Conservation (phyloP, 2,329 filamentous ascomycete genomes). For the Alternaria infectoria region DNA sequence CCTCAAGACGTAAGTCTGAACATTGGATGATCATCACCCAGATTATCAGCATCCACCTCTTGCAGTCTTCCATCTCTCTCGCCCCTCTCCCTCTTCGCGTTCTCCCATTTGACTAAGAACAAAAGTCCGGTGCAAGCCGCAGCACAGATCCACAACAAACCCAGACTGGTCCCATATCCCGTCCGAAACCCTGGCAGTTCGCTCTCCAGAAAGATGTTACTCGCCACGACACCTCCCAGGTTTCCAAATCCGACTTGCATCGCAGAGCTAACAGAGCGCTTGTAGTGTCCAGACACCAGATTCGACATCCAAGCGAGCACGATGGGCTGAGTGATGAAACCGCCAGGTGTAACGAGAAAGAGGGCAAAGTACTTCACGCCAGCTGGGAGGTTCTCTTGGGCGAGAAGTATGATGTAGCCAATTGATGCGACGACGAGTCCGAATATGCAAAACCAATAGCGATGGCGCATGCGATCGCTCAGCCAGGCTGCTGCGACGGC, state of each 20-base stretch:
- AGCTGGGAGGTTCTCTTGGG: slow-evolving; percentile 52
- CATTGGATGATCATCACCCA: slow-evolving; percentile 60
- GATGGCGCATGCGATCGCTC: slow-evolving; percentile 59
- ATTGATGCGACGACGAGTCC: slow-evolving; percentile 57
- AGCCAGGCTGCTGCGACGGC: slow-evolving; percentile 50
- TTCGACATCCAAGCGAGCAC: slow-evolving; percentile 64
- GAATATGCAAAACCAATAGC: slow-evolving; percentile 60
- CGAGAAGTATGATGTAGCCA: slow-evolving; percentile 63
- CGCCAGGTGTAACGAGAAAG: slow-evolving; percentile 61
- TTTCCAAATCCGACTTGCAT: slow-evolving; percentile 58
- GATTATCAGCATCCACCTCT: slow-evolving; percentile 53
- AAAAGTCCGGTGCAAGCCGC: slow-evolving; percentile 52
- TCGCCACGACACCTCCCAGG: slow-evolving; percentile 57
- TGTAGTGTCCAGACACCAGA: slow-evolving; percentile 64
- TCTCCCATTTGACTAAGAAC: slow-evolving; percentile 54
- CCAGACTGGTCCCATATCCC: slow-evolving; percentile 58
- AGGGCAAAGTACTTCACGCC: slow-evolving; percentile 61
- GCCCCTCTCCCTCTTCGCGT: slow-evolving; percentile 55
- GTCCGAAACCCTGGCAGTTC: slow-evolving; percentile 57
- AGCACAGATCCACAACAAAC: slow-evolving; percentile 57
- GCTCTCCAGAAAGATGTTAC: slow-evolving; percentile 56
- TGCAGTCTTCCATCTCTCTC: slow-evolving; percentile 54
- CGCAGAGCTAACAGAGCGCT: slow-evolving; percentile 59
- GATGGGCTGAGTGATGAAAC: slow-evolving; percentile 63
- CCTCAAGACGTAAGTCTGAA: slow-evolving; percentile 52